phyloP scores from a whole-genome alignment of 2,329 filamentous ascomycete genomes.

The Esteya vermicola region DNA sequence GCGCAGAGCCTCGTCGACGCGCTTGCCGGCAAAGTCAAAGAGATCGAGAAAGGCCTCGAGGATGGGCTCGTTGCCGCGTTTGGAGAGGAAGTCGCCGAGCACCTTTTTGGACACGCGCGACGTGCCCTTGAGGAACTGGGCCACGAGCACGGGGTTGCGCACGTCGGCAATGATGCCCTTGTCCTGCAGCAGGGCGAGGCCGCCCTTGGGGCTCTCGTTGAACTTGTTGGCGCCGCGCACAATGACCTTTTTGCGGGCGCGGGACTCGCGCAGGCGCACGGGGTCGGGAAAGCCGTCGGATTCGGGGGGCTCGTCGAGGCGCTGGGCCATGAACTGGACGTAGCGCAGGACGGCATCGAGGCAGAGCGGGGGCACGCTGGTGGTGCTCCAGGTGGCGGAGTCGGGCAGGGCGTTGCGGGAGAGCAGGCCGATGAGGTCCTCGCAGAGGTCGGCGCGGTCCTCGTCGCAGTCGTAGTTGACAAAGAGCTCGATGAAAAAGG shows the following conservation, averaged over 20 bases:
- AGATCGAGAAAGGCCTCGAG: constrained; percentile 69
- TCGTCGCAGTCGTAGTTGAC: constrained; percentile 97
- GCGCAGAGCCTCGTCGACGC: constrained; percentile 80
- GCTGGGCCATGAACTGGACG: constrained; percentile 80
- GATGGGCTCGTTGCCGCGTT: constrained; percentile 74
- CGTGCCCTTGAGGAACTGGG: constrained; percentile 78
- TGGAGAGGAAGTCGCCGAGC: constrained; percentile 85
- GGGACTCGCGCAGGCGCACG: constrained; percentile 51
- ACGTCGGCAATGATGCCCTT: constrained; percentile 73
- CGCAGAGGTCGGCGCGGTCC: constrained; percentile 79
- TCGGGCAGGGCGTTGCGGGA: constrained; percentile 93
- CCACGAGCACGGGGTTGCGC: constrained; percentile 61
- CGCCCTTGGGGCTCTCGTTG: constrained; percentile 85
- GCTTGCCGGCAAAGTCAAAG: constrained; percentile 80
- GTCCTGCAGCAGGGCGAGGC: constrained; percentile 70
- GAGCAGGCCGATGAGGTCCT: constrained; percentile 86
- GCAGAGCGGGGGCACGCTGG: constrained; percentile 89
- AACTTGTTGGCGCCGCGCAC: constrained; percentile 81
- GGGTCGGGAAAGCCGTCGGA: constrained; percentile 54
- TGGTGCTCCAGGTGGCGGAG: constrained; percentile 97
- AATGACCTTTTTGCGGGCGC: constrained; percentile 73
- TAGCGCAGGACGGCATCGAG: constrained; percentile 84
- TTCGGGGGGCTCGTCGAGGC: constrained; percentile 56
- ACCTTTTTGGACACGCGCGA: constrained; percentile 79
- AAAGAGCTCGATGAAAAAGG: constrained; percentile 89